These are phyloP conservation scores for Teunomyces stri DNA, from an alignment of 805 yeast species.

Conservation along the genomic window DNA sequence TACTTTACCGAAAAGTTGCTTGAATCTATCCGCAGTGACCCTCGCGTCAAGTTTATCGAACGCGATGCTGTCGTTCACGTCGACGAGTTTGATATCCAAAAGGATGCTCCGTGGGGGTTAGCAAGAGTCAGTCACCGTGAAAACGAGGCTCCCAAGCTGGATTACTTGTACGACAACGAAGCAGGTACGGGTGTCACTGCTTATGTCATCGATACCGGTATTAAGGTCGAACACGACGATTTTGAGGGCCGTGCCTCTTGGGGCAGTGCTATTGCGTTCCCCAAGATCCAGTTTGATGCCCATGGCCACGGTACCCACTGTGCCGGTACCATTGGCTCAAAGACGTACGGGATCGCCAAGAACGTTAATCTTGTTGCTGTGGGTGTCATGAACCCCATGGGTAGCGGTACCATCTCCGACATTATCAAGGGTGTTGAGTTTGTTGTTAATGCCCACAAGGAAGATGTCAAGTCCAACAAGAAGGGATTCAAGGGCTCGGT, in stretches of 20 bases:
- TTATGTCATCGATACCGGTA: constrained; percentile 85
- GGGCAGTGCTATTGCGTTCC: constrained; percentile 50
- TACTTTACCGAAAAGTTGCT: constrained; percentile 17
- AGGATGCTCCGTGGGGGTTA: constrained; percentile 43
- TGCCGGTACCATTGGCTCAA: constrained; percentile 83
- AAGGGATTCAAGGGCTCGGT: constrained; percentile 80
- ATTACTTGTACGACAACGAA: constrained; percentile 41
- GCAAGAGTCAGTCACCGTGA: constrained; percentile 36
- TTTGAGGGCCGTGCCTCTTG: constrained; percentile 58
- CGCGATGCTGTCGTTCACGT: constrained; percentile 19
- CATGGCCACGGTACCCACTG: constrained; percentile 95
- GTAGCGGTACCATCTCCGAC: constrained; percentile 41
- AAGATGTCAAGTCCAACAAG: constrained; percentile 44
- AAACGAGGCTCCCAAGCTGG: constrained; percentile 25
- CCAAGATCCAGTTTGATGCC: constrained; percentile 48
- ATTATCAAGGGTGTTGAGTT: constrained; percentile 45
- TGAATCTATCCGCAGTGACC: constrained; percentile 11
- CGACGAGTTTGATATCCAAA: constrained; percentile 30
- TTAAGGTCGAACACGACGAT: constrained; percentile 56
- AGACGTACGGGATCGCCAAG: constrained; percentile 82
- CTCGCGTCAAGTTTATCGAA: constrained; percentile 21
- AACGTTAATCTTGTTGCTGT: constrained; percentile 40
- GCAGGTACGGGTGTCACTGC: constrained; percentile 59
- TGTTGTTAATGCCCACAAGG: constrained; percentile 39
- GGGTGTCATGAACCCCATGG: constrained; percentile 39